A percentile compares a stretch with the other conserved stretches of the same genome.
phyloP scores from a whole-genome alignment of 495 filamentous ascomycete genomes.

The Bathelium albidoporum region DNA sequence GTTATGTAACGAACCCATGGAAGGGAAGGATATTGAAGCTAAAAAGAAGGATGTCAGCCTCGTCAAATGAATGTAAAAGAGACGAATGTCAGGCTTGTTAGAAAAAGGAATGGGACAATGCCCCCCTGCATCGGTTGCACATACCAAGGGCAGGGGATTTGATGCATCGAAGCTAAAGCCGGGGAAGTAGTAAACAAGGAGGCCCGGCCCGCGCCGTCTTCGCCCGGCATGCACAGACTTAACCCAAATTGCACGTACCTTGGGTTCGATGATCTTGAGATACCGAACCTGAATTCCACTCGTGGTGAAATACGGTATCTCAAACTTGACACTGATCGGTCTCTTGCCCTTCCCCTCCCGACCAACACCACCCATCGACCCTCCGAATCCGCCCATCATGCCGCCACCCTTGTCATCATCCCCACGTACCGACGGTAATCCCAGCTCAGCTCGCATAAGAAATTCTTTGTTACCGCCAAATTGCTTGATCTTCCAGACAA shows the following conservation, averaged over 20 bases:
- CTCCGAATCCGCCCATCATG: slow-evolving; percentile 93
- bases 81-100: slow-evolving; percentile 5
- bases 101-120: background rate
- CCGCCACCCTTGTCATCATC: slow-evolving; percentile 93
- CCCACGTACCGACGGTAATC: slow-evolving; percentile 85
- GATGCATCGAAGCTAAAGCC: background rate
- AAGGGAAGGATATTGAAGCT: slow-evolving; percentile 83
- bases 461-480: slow-evolving; percentile 98
- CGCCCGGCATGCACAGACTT: slow-evolving; percentile 3
- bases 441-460: slow-evolving; percentile 97
- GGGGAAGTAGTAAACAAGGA: slow-evolving; percentile 2
- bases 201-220: background rate
- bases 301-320: slow-evolving; percentile 99
- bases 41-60: slow-evolving; percentile 14
- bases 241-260: slow-evolving; percentile 50
- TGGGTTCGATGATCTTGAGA: slow-evolving; percentile 98
- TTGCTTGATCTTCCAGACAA: slow-evolving; percentile 99
- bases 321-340: slow-evolving; percentile 97
- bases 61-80: no score
- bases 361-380: slow-evolving; percentile 70
- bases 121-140: background rate
- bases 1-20: slow-evolving; percentile 99
- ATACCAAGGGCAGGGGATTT: background rate
- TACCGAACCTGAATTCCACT: slow-evolving; percentile 97
- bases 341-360: slow-evolving; percentile 70